Conservation (phyloP, 257 asterid species). For the Paulownia fortunei region DNA sequence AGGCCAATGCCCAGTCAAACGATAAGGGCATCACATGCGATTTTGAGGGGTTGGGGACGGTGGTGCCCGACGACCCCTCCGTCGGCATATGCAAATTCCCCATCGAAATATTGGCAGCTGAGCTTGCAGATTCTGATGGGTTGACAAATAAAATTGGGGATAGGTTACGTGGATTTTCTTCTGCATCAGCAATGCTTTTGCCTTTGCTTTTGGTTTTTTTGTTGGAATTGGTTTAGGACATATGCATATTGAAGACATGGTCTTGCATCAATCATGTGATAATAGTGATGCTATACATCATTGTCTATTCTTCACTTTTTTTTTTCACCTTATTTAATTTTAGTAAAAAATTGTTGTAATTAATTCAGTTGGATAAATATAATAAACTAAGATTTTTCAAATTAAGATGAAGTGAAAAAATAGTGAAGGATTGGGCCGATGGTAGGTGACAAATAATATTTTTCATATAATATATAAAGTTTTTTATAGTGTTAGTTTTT, state of each 20-base stretch:
- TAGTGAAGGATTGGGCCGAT: too few species aligned
- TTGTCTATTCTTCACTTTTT: too few species aligned
- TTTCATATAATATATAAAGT: too few species aligned
- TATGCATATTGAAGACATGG: background rate
- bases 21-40: constrained; percentile 30
- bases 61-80: constrained; percentile 44
- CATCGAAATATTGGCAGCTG: constrained; percentile 29
- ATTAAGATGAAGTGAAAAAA: too few species aligned
- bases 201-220: background rate
- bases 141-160: background rate
- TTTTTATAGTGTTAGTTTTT: too few species aligned
- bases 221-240: background rate
- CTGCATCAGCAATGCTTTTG: background rate
- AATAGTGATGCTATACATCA: too few species aligned
- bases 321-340: too few species aligned
- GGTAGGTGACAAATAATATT: too few species aligned
- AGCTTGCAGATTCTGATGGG: background rate
- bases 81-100: constrained; percentile 27
- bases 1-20: constrained; percentile 36
- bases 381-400: too few species aligned
- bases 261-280: too few species aligned
- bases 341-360: too few species aligned
- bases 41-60: constrained; percentile 42
- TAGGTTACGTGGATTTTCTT: background rate
- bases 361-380: too few species aligned